phyloP scores from a whole-genome alignment of 2,329 filamentous ascomycete species.

The Penicillium sp. region DNA sequence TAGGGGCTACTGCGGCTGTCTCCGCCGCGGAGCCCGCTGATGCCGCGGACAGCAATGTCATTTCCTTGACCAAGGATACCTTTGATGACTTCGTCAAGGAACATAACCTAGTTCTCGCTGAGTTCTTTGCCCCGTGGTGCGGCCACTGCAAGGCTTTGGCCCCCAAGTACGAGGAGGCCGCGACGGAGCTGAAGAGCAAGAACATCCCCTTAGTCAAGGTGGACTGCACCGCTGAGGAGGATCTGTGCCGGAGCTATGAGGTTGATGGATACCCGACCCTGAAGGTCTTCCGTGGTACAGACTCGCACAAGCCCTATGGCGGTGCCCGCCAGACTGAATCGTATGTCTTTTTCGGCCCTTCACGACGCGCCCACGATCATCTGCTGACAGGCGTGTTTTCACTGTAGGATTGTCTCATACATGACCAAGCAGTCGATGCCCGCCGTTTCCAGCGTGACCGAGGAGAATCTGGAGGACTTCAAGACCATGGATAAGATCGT shows the following conservation, averaged over 20 bases:
- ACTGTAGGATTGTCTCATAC: constrained; percentile 63
- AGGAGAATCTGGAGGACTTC: constrained; percentile 86
- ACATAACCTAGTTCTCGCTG: constrained; percentile 85
- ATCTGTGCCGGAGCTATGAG: constrained; percentile 82
- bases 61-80: constrained; percentile 75
- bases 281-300: constrained; percentile 93
- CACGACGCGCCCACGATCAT: not conserved
- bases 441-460: constrained; percentile 75
- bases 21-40: constrained; percentile 31
- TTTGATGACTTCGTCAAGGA: constrained; percentile 82
- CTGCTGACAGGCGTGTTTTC: constrained; percentile 20
- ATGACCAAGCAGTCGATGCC: constrained; percentile 98
- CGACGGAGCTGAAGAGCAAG: constrained; percentile 47
- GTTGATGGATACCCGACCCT: constrained; percentile 98
- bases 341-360: constrained; percentile 37
- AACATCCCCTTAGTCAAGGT: constrained; percentile 48
- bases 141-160: constrained; percentile 97
- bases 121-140: constrained; percentile 97
- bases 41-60: constrained; percentile 64
- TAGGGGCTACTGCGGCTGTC: constrained; percentile 35
- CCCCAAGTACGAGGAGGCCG: constrained; percentile 49
- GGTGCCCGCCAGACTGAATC: constrained; percentile 83
- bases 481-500: constrained; percentile 98
- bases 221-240: constrained; percentile 90
- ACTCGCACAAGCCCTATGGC: constrained; percentile 75